phyloP scores from a whole-genome alignment of 176 grass and related monocot species.

The Phoenix dactylifera region DNA sequence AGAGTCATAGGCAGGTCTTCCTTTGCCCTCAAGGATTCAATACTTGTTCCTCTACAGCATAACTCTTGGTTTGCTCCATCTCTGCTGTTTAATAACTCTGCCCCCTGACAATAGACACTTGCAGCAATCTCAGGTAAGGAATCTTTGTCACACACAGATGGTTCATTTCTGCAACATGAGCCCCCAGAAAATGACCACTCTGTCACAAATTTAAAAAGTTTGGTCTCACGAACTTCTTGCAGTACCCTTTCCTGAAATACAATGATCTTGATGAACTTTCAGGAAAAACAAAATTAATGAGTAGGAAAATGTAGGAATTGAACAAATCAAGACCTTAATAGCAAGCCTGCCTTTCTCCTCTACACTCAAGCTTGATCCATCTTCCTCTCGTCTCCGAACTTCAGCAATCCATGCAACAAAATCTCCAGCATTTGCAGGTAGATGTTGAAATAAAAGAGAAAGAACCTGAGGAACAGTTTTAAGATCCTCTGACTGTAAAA shows the following conservation, averaged over 20 bases:
- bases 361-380: conserved; percentile 34
- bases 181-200: conserved; percentile 31
- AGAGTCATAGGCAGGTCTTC: conserved; percentile 31
- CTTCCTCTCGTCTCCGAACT: conserved; percentile 81
- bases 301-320: background rate
- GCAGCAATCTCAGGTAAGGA: conserved; percentile 33
- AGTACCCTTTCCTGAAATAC: conserved; percentile 55
- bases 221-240: conserved; percentile 48
- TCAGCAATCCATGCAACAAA: conserved; percentile 80
- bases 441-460: conserved; percentile 24
- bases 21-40: conserved; percentile 35
- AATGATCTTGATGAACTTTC: background rate
- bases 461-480: conserved; percentile 37
- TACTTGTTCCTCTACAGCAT: conserved; percentile 56
- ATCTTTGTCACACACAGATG: conserved; percentile 21
- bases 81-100: conserved; percentile 35
- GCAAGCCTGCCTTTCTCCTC: conserved; percentile 57
- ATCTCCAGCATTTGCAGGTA: conserved; percentile 66
- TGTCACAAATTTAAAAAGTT: conserved; percentile 39
- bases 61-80: conserved; percentile 30
- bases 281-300: background rate
- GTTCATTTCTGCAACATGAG: conserved; percentile 13
- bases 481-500: conserved; percentile 45
- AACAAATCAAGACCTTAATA: conserved; percentile 9
- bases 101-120: conserved; percentile 54